phyloP scores from a whole-genome alignment of 192 early-diverging fungal genomes.

The Chytriomyces sp. region DNA sequence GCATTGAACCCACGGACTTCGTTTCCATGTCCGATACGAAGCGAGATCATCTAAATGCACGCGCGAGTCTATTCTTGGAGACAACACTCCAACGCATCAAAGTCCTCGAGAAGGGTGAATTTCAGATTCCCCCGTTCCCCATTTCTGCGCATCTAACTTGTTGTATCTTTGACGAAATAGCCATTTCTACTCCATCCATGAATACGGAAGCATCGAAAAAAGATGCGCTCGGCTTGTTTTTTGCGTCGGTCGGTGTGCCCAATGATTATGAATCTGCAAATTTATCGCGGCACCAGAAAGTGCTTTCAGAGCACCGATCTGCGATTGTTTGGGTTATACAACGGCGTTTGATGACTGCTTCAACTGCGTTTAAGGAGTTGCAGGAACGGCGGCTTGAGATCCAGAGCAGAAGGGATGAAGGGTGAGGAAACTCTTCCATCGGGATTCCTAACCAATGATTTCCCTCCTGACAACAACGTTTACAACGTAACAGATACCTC shows the following conservation, averaged over 20 bases:
- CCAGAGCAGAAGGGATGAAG: slow-evolving; percentile 21
- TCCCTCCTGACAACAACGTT: slow-evolving; percentile 4
- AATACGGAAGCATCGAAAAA: background rate
- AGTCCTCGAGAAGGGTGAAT: background rate
- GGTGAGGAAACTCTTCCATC: slow-evolving; percentile 28
- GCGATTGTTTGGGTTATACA: slow-evolving; percentile 47
- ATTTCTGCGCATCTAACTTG: background rate
- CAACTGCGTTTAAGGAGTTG: slow-evolving; percentile 38
- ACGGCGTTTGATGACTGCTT: slow-evolving; percentile 43
- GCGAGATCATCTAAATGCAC: slow-evolving; percentile 31
- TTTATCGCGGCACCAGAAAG: slow-evolving; percentile 4
- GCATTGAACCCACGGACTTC: background rate
- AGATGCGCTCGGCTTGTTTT: background rate
- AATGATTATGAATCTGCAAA: background rate
- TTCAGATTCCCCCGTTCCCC: background rate
- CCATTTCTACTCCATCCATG: background rate
- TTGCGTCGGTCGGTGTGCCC: background rate
- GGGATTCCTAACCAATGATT: background rate
- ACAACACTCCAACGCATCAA: slow-evolving; percentile 11
- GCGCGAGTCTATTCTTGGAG: slow-evolving; percentile 19
- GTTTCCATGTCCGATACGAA: slow-evolving; percentile 22
- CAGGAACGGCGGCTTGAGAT: slow-evolving; percentile 41
- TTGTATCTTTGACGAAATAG: background rate
- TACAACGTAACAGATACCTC: slow-evolving; percentile 15
- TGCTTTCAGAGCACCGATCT: slow-evolving; percentile 42